Conservation (phyloP, 306 rosid genomes). For the Begonia loranthoides region DNA sequence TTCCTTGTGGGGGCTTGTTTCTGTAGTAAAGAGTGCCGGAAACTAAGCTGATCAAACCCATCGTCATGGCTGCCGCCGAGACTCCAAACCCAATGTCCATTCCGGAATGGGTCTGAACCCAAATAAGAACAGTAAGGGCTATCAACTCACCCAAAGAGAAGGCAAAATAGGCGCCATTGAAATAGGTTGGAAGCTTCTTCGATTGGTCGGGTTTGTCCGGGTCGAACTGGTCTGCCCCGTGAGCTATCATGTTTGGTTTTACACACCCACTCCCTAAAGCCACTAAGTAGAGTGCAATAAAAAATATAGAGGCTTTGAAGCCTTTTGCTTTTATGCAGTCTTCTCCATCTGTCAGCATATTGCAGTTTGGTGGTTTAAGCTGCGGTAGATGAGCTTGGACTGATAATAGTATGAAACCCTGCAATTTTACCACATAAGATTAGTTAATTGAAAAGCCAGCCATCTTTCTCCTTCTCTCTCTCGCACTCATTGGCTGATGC, state of each 20-base stretch:
- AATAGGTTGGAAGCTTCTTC: slow-evolving; percentile 62
- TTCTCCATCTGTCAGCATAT: slow-evolving; percentile 14
- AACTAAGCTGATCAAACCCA: slow-evolving; percentile 61
- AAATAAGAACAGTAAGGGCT: slow-evolving; percentile 73
- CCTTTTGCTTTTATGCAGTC: slow-evolving; percentile 72
- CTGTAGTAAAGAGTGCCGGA: slow-evolving; percentile 61
- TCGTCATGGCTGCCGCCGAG: slow-evolving; percentile 84
- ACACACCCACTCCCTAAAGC: slow-evolving; percentile 96
- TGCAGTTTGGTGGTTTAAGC: slow-evolving; percentile 73
- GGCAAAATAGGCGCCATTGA: slow-evolving; percentile 83
- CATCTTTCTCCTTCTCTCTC: not conserved
- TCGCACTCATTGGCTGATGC: not conserved
- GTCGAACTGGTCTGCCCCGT: slow-evolving; percentile 83
- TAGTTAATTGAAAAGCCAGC: not conserved
- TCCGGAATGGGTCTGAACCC: slow-evolving; percentile 97
- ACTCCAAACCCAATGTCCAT: slow-evolving; percentile 95
- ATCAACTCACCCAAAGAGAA: slow-evolving; percentile 78
- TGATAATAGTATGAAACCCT: slow-evolving; percentile 85
- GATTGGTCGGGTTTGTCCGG: slow-evolving; percentile 28
- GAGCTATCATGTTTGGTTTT: slow-evolving; percentile 92
- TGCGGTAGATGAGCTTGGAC: slow-evolving; percentile 91
- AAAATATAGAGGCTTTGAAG: slow-evolving; percentile 57
- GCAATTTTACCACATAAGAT: not conserved
- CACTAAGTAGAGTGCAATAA: slow-evolving; percentile 68
- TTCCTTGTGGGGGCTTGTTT: slow-evolving; percentile 81